Evolutionary conservation across 495 filamentous ascomycete species (phyloP).

Genomic region (Talaromyces wortmannii): DNA sequence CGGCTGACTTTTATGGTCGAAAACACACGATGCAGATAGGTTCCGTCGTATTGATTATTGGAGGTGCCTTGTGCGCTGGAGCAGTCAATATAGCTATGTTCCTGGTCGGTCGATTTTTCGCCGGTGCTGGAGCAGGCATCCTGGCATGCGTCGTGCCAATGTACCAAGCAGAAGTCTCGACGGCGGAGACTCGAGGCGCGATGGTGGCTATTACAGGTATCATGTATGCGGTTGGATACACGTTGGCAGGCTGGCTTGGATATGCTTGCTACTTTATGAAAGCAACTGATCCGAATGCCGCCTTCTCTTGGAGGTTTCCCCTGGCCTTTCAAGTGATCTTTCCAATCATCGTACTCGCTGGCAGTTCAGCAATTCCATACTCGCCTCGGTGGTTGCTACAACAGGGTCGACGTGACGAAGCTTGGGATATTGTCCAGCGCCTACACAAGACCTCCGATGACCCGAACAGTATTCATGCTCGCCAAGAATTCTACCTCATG

Average conservation of each 20-base stretch:
- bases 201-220: constrained; percentile 27
- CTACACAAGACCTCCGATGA: constrained; percentile 14
- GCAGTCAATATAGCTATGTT: constrained; percentile 33
- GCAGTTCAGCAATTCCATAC: constrained; percentile 16
- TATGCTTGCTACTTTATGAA: constrained; percentile 19
- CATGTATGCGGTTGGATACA: constrained; percentile 24
- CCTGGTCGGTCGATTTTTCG: constrained; percentile 26
- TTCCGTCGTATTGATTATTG: constrained; percentile 19
- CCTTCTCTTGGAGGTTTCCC: constrained; percentile 27
- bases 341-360: constrained; percentile 20
- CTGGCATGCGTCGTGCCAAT: constrained; percentile 28
- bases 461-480: constrained; percentile 9
- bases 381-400: constrained; percentile 29
- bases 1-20: constrained; percentile 20
- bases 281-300: constrained; percentile 6
- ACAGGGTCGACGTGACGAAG: constrained; percentile 17
- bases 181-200: constrained; percentile 23
- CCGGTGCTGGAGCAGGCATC: constrained; percentile 26
- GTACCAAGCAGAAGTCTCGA: constrained; percentile 31
- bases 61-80: constrained; percentile 27
- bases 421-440: constrained; percentile 14
- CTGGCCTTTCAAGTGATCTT: constrained; percentile 23
- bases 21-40: constrained; percentile 26
- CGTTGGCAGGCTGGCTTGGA: constrained; percentile 24
- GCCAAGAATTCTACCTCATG: constrained; percentile 18